Percentiles rank a stretch among this genome's conserved stretches.
phyloP scores from a whole-genome alignment of 768 basidiomycete genomes.

The Lepiota brunneoincarnata region DNA sequence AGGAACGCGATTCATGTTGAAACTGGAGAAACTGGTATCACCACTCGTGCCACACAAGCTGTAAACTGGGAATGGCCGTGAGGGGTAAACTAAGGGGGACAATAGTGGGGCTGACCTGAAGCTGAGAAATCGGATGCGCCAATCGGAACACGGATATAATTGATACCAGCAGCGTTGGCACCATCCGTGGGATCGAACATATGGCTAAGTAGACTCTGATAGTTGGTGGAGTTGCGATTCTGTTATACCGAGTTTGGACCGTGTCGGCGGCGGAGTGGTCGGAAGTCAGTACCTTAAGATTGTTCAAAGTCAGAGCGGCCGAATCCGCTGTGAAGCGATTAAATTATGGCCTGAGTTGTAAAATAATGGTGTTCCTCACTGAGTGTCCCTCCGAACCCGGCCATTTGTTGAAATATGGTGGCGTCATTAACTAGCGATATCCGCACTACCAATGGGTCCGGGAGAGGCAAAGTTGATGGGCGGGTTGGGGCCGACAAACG shows the following conservation, averaged over 20 bases:
- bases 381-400: constrained; percentile 64
- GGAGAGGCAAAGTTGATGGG: constrained; percentile 61
- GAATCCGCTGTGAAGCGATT: constrained; percentile 55
- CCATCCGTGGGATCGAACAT: constrained; percentile 65
- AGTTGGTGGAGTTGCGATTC: constrained; percentile 51
- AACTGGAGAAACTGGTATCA: constrained; percentile 55
- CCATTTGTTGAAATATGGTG: constrained; percentile 55
- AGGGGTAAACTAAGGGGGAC: background rate
- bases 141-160: constrained; percentile 66
- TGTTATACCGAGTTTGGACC: constrained; percentile 18
- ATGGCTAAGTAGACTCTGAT: constrained; percentile 54
- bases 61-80: constrained; percentile 41
- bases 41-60: constrained; percentile 62
- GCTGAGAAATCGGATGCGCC: constrained; percentile 76
- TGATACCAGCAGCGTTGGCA: constrained; percentile 61
- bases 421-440: constrained; percentile 62
- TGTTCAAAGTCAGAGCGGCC: constrained; percentile 56
- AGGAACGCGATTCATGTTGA: constrained; percentile 58
- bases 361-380: constrained; percentile 38
- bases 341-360: background rate
- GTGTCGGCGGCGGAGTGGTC: background rate
- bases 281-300: constrained; percentile 53
- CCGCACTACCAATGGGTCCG: constrained; percentile 52
- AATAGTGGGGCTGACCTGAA: constrained; percentile 32
- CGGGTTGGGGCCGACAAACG: constrained; percentile 39